A percentile compares a stretch with the other conserved stretches of the same genome.
These are phyloP conservation scores for Penicillium turbatum DNA, from an alignment of 495 filamentous ascomycete species.

Conservation along the genomic window DNA sequence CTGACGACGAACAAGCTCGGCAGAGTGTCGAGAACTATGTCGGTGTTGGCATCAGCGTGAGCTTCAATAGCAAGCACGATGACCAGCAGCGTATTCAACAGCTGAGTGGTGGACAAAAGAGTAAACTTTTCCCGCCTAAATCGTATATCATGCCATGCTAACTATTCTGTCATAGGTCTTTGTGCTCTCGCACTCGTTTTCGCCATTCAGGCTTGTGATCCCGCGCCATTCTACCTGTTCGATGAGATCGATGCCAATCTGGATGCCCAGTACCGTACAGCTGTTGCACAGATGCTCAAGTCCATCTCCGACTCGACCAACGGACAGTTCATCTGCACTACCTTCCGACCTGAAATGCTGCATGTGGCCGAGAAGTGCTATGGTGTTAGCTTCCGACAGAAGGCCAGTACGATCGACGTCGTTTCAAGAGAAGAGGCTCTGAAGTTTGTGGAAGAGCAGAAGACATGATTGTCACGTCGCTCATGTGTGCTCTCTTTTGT, in stretches of 20 bases:
- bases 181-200: conserved; percentile 96
- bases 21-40: conserved; percentile 90
- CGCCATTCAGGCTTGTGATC: conserved; percentile 97
- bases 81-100: conserved; percentile 98
- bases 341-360: conserved; percentile 96
- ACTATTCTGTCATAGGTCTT: conserved; percentile 56
- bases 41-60: conserved; percentile 96
- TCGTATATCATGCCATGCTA: not conserved
- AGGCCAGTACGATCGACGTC: conserved; percentile 87
- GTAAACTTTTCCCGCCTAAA: conserved; percentile 44
- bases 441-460: conserved; percentile 85
- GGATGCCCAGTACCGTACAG: conserved; percentile 94
- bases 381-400: conserved; percentile 88
- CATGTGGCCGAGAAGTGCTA: conserved; percentile 96
- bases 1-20: conserved; percentile 53
- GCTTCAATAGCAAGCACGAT: conserved; percentile 97
- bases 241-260: conserved; percentile 99
- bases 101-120: conserved; percentile 96
- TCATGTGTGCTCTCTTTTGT: conserved; percentile 3
- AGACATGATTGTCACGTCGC: conserved; percentile 28
- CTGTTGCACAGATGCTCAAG: conserved; percentile 81
- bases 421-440: conserved; percentile 83
- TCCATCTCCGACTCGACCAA: conserved; percentile 60
- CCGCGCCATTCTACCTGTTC: conserved; percentile 97
- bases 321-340: conserved; percentile 83